These are phyloP conservation scores for Zygosaccharomyces gambellarensis DNA, from an alignment of 805 yeast species.

Conservation along the genomic window DNA sequence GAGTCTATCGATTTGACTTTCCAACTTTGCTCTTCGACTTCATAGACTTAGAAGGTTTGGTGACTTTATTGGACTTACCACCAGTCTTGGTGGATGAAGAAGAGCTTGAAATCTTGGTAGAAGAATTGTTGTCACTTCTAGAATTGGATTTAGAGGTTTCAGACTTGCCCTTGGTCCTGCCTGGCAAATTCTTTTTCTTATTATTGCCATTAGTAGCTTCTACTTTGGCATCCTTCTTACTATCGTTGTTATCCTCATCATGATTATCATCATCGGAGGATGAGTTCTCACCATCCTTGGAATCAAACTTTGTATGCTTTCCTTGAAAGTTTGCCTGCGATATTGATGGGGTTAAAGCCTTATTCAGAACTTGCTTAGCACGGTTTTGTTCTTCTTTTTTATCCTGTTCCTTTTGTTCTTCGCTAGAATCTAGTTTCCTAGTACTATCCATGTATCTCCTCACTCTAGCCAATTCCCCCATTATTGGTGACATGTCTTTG, in stretches of 20 bases:
- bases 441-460: constrained; percentile 62
- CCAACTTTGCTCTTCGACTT: neutral
- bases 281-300: constrained; percentile 8
- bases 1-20: neutral
- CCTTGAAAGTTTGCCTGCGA: constrained; percentile 49
- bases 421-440: constrained; percentile 28
- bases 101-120: neutral
- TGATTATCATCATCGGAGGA: neutral
- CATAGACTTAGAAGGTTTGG: neutral
- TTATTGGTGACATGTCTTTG: constrained; percentile 42
- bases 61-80: neutral
- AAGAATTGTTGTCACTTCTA: neutral
- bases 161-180: constrained; percentile 3
- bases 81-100: neutral
- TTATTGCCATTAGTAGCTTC: constrained; percentile 2
- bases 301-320: constrained; percentile 46
- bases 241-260: neutral
- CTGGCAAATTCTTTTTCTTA: neutral
- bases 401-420: constrained; percentile 22
- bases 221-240: constrained; percentile 3
- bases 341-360: constrained; percentile 53
- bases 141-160: neutral
- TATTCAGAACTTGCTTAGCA: constrained; percentile 45
- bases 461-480: constrained; percentile 61
- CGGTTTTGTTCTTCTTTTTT: constrained; percentile 34